These are phyloP conservation scores for Trichosanthes truncata DNA, from an alignment of 306 rosid species.

Conservation along the genomic window DNA sequence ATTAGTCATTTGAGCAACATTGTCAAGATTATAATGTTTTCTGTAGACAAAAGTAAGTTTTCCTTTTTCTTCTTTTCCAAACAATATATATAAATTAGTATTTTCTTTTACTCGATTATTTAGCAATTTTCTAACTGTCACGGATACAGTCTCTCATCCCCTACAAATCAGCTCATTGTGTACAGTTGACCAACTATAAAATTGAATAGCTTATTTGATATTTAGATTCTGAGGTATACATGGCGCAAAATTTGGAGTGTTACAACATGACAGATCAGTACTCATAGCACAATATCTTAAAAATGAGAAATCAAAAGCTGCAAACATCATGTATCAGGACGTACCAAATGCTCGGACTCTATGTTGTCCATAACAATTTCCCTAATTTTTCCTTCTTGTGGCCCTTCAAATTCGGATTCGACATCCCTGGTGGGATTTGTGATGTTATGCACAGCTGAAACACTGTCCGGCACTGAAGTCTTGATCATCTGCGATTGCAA, in stretches of 20 bases:
- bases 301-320: conserved; percentile 15
- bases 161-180: not conserved
- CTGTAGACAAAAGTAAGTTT: not conserved
- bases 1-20: not conserved
- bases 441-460: conserved; percentile 49
- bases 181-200: not conserved
- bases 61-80: not conserved
- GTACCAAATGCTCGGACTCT: conserved; percentile 42
- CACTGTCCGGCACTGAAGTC: conserved; percentile 55
- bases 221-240: not conserved
- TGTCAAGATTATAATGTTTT: not conserved
- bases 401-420: conserved; percentile 60
- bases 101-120: not conserved
- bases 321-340: conserved; percentile 15
- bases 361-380: conserved; percentile 66
- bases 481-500: conserved; percentile 60
- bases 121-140: not conserved
- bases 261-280: not conserved
- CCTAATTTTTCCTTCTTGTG: conserved; percentile 71
- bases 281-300: not conserved
- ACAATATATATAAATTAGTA: not conserved
- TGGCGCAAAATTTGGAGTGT: not conserved
- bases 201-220: not conserved
- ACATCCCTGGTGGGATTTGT: conserved; percentile 63
- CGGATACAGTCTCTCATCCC: not conserved